Conservation (phyloP, 257 asterid species). For the Gentiana macrophylla region DNA sequence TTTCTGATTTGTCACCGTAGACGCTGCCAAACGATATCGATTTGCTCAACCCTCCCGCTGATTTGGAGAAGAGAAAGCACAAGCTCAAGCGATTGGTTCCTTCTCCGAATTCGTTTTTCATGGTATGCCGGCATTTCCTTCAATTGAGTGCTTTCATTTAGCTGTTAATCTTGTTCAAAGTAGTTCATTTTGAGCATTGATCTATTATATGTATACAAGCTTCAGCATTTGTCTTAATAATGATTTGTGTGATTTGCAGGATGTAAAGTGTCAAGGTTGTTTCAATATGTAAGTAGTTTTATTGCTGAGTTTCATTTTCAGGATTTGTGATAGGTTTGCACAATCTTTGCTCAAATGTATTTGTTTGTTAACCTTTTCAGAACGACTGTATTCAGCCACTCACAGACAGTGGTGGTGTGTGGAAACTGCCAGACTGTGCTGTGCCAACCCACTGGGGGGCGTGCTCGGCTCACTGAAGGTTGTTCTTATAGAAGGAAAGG, state of each 20-base stretch:
- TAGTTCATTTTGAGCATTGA: neutral
- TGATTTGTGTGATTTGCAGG: conserved; percentile 6
- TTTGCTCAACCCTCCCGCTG: conserved; percentile 21
- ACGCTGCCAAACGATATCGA: conserved; percentile 21
- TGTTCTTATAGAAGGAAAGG: conserved; percentile 29
- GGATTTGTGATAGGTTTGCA: neutral
- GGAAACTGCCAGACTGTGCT: conserved; percentile 30
- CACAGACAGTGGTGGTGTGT: conserved; percentile 26
- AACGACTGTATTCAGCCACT: conserved; percentile 29
- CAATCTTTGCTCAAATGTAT: neutral
- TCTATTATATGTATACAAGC: neutral
- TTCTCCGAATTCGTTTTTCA: conserved; percentile 23
- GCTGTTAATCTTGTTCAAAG: too few species aligned
- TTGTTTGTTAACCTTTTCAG: conserved; percentile 7
- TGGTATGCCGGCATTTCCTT: conserved; percentile 4
- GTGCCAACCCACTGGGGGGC: conserved; percentile 32
- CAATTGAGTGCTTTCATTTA: neutral
- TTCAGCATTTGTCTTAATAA: neutral
- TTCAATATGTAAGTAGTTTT: conserved; percentile 22
- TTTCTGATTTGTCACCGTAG: neutral
- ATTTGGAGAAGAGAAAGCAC: conserved; percentile 20
- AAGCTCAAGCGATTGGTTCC: conserved; percentile 25
- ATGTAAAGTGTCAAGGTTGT: conserved; percentile 31
- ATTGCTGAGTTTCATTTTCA: neutral
- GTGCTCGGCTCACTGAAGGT: conserved; percentile 28